Evolutionary conservation across 164 flowering plant genomes (phyloP).

Genomic region (Cinnamomum chago): DNA sequence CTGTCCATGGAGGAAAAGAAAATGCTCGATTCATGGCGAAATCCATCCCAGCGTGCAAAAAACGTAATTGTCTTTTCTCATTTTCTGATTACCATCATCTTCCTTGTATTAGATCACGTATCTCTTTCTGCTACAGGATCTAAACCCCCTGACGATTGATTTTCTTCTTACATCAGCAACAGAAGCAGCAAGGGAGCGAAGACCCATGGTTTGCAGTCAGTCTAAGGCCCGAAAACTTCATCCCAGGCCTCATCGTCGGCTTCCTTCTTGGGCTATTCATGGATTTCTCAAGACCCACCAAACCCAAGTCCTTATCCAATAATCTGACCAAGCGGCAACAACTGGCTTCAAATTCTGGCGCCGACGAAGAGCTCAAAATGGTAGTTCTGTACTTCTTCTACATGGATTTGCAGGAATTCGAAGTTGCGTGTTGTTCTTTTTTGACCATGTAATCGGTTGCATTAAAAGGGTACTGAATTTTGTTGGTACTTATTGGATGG

Average conservation of each 20-base stretch:
- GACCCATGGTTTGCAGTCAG: conserved; percentile 45
- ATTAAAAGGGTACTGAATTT: neutral
- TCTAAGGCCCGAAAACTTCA: conserved; percentile 67
- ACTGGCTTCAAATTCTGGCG: conserved; percentile 12
- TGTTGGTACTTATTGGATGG: neutral
- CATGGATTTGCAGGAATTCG: neutral
- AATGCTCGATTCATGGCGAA: conserved; percentile 23
- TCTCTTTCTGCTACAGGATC: neutral
- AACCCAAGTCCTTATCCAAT: conserved; percentile 15
- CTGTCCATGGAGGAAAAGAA: neutral
- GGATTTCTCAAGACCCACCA: conserved; percentile 48
- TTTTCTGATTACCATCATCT: neutral
- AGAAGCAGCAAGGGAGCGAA: conserved; percentile 15
- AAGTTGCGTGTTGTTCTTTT: neutral
- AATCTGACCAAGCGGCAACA: conserved; percentile 20
- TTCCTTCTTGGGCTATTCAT: conserved; percentile 65
- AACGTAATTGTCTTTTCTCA: conserved; percentile 11
- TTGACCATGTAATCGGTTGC: too few relatives aligned
- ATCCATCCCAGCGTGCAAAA: conserved; percentile 18
- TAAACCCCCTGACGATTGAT: neutral
- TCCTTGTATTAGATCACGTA: neutral
- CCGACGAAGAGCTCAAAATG: conserved; percentile 76
- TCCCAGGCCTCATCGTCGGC: conserved; percentile 84
- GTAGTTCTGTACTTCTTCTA: conserved; percentile 25
- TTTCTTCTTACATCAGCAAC: neutral